Evolutionary conservation across 2,329 filamentous ascomycete species (phyloP), one percentile per base, ranked within the genome.

Genomic region (Huntiella bhutanensis): DNA sequence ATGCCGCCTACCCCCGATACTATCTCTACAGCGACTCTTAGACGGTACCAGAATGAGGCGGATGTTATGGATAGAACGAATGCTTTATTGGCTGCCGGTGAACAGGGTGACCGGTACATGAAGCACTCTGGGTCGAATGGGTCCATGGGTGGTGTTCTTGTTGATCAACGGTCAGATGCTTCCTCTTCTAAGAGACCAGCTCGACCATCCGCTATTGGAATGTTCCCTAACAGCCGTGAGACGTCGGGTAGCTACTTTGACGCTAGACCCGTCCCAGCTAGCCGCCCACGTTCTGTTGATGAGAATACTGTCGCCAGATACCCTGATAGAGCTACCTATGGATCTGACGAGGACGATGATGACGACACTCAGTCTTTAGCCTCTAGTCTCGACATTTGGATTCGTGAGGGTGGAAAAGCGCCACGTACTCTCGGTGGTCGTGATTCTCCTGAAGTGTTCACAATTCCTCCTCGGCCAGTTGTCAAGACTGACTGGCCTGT

Each of bases 1-100:
- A 58, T 75, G 1, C 73, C 73, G 7, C 73, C 73, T 0, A 76
- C 73, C 0, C 73, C 73, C 0, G 72, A 76, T 52, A 76, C 73
- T 0, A 70, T 75, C 15, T 73, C 72, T 1, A 73, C 69, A 2
- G 68, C 69, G 1, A 72, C 70, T 0, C 60, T 76, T 33, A 62
- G 65, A 4, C 62, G 64, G 11, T 68, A 65, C 49, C 64, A 71
- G 51, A 64, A 62, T 41, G 73, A 70, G 0, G 64, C 66, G 45
- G 71, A 75, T 38, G 66, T 42, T 12, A 34, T 47, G 19, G 44
- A 47, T 17, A 36, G 48, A 6, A 47, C 34, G 22, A 39, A 33
- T 12, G 48, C 48, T 41, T 37, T 47, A 11, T 19, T 34, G n/a
- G 36, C 45, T 5, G 41, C 38, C 8, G 43, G 44, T 13, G 28